These are phyloP conservation scores for Lactarius deliciosus DNA, from an alignment of 768 basidiomycete species.

Conservation along the genomic window DNA sequence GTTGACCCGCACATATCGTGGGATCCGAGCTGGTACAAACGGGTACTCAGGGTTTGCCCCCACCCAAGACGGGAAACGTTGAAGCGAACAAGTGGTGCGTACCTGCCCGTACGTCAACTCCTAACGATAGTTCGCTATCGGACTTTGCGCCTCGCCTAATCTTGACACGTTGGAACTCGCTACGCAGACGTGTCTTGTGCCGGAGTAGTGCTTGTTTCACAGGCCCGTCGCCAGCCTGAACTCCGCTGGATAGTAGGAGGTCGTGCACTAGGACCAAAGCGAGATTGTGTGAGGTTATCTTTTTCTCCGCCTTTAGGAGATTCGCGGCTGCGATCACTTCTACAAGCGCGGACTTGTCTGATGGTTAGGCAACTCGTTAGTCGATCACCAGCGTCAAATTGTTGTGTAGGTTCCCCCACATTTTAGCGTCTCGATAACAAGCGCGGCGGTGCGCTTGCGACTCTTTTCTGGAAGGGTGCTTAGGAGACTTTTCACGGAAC, in stretches of 20 bases:
- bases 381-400: not conserved
- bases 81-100: constrained; percentile 25
- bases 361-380: constrained; percentile 12
- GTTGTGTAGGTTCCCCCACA: constrained; percentile 47
- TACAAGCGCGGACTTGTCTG: constrained; percentile 76
- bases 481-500: constrained; percentile 87
- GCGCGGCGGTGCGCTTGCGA: constrained; percentile 75
- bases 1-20: constrained; percentile 86
- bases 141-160: constrained; percentile 68
- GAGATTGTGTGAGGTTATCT: constrained; percentile 72
- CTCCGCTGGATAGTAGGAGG: constrained; percentile 75
- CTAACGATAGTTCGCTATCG: constrained; percentile 61
- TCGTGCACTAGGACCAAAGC: constrained; percentile 91
- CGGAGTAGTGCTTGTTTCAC: constrained; percentile 83
- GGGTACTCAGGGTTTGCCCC: constrained; percentile 2
- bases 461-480: constrained; percentile 70
- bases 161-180: constrained; percentile 84
- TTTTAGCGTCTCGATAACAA: constrained; percentile 94
- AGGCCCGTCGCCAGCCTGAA: constrained; percentile 89
- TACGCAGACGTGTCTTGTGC: constrained; percentile 85
- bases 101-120: constrained; percentile 66
- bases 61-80: constrained; percentile 4
- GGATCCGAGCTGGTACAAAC: constrained; percentile 55
- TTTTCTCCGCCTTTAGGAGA: constrained; percentile 73
- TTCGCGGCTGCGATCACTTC: constrained; percentile 68